phyloP scores from a whole-genome alignment of 192 early-diverging fungal genomes.

The Tieghemiomyces parasiticus region DNA sequence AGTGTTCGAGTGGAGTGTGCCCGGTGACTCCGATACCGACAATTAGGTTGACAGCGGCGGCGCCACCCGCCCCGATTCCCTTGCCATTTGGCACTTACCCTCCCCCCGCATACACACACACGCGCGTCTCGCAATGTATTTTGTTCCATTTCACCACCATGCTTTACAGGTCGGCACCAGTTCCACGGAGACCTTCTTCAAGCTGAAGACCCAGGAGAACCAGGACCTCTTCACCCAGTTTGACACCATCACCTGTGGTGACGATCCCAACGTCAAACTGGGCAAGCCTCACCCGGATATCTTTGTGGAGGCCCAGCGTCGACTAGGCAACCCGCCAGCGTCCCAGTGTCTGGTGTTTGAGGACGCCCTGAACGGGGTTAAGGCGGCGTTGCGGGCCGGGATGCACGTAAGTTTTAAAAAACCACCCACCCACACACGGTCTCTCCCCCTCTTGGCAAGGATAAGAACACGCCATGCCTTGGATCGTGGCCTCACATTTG shows the following conservation, averaged over 20 bases:
- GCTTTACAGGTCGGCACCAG: constrained; percentile 54
- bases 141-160: neutral
- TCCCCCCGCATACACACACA: neutral
- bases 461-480: too few species aligned
- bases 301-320: constrained; percentile 57
- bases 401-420: constrained; percentile 49
- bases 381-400: constrained; percentile 62
- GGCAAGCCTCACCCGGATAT: constrained; percentile 90
- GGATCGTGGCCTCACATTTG: too few species aligned
- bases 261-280: constrained; percentile 59
- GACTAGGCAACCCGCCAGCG: constrained; percentile 30
- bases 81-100: neutral
- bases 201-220: constrained; percentile 57
- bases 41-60: neutral
- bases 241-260: constrained; percentile 70
- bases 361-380: constrained; percentile 67
- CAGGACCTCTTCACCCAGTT: constrained; percentile 62
- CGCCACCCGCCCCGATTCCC: neutral
- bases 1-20: constrained; percentile 3
- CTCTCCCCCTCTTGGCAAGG: too few species aligned
- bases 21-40: neutral
- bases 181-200: constrained; percentile 57
- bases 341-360: constrained; percentile 83
- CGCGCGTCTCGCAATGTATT: neutral
- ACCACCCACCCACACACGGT: too few species aligned